Evolutionary conservation across 2,329 filamentous ascomycete genomes (phyloP).

Genomic region (Zasmidium angulare): DNA sequence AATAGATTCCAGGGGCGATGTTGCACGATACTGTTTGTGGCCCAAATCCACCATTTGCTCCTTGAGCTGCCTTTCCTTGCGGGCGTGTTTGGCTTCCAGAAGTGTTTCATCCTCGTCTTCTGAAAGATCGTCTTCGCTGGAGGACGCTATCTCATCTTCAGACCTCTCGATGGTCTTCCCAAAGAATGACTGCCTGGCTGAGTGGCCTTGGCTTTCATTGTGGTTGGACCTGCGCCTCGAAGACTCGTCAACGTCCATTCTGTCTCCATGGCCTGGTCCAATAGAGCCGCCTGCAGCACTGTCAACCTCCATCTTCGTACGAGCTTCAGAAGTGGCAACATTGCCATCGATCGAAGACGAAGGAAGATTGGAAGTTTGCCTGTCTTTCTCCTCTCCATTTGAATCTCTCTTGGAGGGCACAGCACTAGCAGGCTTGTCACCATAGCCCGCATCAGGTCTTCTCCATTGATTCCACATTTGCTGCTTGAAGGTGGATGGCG

Average conservation of each 20-base stretch:
- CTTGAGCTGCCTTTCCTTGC: conserved; percentile 45
- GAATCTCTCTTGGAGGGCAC: conserved; percentile 49
- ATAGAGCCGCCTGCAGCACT: neutral
- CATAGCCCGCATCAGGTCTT: conserved; percentile 37
- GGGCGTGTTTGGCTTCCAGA: conserved; percentile 48
- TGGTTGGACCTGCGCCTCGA: conserved; percentile 14
- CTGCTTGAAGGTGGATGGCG: conserved; percentile 28
- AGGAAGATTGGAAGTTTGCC: neutral
- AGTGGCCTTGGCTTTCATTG: conserved; percentile 22
- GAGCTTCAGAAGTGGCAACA: conserved; percentile 3
- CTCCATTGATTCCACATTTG: conserved; percentile 44
- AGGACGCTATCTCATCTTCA: conserved; percentile 30
- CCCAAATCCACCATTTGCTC: conserved; percentile 46
- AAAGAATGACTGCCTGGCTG: conserved; percentile 34
- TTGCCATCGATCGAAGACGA: neutral
- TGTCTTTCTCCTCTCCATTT: conserved; percentile 42
- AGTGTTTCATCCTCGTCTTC: conserved; percentile 49
- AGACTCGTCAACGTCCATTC: conserved; percentile 29
- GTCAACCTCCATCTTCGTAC: conserved; percentile 16
- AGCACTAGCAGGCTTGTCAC: conserved; percentile 20
- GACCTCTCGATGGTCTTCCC: conserved; percentile 27
- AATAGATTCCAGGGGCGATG: conserved; percentile 45
- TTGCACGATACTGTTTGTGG: conserved; percentile 42
- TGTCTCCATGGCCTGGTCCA: conserved; percentile 13
- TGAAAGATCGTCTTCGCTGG: conserved; percentile 50